Evolutionary conservation across 495 filamentous ascomycete genomes (phyloP), one percentile per base, ranked within the genome.

Genomic region (Penicillium canariense): DNA sequence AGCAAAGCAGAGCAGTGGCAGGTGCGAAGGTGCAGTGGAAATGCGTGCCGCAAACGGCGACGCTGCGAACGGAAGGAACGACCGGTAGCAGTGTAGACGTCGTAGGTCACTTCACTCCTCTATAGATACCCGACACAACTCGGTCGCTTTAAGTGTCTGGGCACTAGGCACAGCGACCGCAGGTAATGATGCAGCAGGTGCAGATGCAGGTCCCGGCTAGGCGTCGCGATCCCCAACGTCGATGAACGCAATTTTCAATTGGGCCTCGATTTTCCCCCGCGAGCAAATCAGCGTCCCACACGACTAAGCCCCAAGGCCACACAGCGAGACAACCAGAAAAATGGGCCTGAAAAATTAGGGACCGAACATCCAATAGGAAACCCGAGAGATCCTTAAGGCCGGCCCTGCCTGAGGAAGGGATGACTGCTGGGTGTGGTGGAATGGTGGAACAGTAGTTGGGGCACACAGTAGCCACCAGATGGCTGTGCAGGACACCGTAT

Each of bases 241-340:
- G 32, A 55, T 60, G 51, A 44, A 47, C 39, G 27, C 43, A 30
- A 50, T 56, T 48, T 58, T 48, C 58, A 52, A 67, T 67, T 63
- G 62, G 62, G 48, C 52, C 26, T 36, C 36, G 57, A 60, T 42
- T 42, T 60, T 40, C 28, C 31, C 28, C 26, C 26, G 40, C 43
- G 39, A 20, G 51, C 62, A 62, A 65, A 65, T 65, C 62, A 65
- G 40, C 50, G 30, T 30, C 23, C 26, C 48, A 52, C 39, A 4
- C n/a, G 31, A 20, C 50, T 35, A 22, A 6, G 36, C 27, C 35
- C 15, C 45, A 8, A 12, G 28, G n/a, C 6, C 32, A 26, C 34
- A 6, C 18, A 30, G 25, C 30, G 46, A 35, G 3, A 28, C 26
- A 12, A 40, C 20, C 48, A 34, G 12, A 52, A 31, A 53, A 48